phyloP scores from a whole-genome alignment of 352 stramenopile species.

The Globisporangium acanthophoron region DNA sequence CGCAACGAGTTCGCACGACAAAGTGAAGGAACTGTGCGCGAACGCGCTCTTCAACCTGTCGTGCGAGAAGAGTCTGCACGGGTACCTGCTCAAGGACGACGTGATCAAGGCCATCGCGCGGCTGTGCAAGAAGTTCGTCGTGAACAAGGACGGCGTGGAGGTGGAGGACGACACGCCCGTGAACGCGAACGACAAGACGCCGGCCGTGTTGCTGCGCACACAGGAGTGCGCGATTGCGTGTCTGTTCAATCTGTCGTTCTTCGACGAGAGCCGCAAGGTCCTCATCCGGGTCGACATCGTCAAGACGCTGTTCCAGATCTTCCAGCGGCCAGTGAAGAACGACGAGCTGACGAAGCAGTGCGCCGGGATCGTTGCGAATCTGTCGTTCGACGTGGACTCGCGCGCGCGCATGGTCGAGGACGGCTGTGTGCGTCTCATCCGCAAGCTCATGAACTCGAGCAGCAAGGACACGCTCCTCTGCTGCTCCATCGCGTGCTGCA shows the following conservation, averaged over 20 bases:
- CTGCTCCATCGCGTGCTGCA: slow-evolving; percentile 72
- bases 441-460: slow-evolving; percentile 58
- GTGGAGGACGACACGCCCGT: slow-evolving; percentile 45
- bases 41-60: slow-evolving; percentile 82
- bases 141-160: slow-evolving; percentile 43
- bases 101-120: slow-evolving; percentile 65
- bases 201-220: slow-evolving; percentile 38
- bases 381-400: slow-evolving; percentile 68
- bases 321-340: slow-evolving; percentile 56
- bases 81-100: slow-evolving; percentile 62
- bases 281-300: slow-evolving; percentile 59
- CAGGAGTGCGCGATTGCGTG: slow-evolving; percentile 73
- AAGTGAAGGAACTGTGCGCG: slow-evolving; percentile 61
- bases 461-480: slow-evolving; percentile 62
- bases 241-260: slow-evolving; percentile 79
- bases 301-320: slow-evolving; percentile 57
- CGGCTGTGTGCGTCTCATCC: slow-evolving; percentile 51
- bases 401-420: slow-evolving; percentile 57
- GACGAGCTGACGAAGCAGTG: slow-evolving; percentile 67
- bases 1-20: slow-evolving; percentile 34
- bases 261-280: slow-evolving; percentile 51
- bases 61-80: slow-evolving; percentile 60
- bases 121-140: slow-evolving; percentile 46
- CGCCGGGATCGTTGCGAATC: slow-evolving; percentile 57
- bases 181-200: slow-evolving; percentile 33